A percentile compares a stretch with the other conserved stretches of the same genome.
Conservation (phyloP, 176 grass and related monocot genomes). For the Pontederia paniculata region DNA sequence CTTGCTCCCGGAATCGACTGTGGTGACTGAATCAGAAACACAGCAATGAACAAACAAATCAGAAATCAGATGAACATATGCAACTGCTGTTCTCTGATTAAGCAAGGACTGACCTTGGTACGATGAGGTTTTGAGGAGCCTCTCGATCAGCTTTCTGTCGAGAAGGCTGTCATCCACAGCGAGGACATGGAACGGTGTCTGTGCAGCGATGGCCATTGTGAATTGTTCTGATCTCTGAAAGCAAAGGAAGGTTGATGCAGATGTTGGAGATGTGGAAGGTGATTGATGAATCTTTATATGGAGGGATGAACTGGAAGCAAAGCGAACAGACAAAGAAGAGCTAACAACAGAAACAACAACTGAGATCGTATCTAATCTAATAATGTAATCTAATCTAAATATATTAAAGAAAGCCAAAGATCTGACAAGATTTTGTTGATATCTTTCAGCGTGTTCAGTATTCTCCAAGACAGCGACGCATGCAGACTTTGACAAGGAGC, state of each 20-base stretch:
- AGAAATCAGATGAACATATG: neutral
- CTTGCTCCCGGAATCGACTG: slow-evolving; percentile 79
- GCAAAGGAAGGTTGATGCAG: no score
- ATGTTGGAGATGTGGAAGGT: slow-evolving; percentile 9
- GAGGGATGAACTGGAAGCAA: slow-evolving; percentile 32
- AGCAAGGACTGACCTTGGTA: slow-evolving; percentile 39
- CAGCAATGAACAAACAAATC: neutral
- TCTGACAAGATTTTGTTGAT: slow-evolving; percentile 63
- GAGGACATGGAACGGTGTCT: slow-evolving; percentile 58
- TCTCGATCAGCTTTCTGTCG: slow-evolving; percentile 85
- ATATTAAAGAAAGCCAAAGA: slow-evolving; percentile 15
- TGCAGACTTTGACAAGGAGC: neutral
- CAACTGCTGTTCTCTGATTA: no score
- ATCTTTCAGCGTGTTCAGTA: slow-evolving; percentile 29
- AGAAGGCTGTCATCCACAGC: slow-evolving; percentile 76
- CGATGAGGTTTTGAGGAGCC: slow-evolving; percentile 80
- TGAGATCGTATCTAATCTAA: no score
- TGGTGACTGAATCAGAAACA: slow-evolving; percentile 35
- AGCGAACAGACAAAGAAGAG: slow-evolving; percentile 7
- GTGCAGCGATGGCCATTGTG: slow-evolving; percentile 33
- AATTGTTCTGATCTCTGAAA: neutral
- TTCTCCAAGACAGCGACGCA: slow-evolving; percentile 34
- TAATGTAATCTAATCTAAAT: no score
- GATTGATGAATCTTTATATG: neutral
- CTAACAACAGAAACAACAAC: no score